These are phyloP conservation scores for Macrolepiota albuminosa DNA, from an alignment of 768 basidiomycete species.

Conservation along the genomic window DNA sequence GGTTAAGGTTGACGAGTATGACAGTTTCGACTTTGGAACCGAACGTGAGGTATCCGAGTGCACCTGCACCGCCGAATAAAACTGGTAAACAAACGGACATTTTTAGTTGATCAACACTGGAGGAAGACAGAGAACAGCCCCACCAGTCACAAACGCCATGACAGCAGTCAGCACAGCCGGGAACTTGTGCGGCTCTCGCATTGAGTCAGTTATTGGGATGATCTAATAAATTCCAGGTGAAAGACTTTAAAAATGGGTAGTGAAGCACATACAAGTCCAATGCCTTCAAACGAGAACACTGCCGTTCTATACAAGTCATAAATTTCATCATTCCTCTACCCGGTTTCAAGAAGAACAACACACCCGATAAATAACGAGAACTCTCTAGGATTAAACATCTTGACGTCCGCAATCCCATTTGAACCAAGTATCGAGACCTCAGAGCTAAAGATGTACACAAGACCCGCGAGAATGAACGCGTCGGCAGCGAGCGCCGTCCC, in stretches of 20 bases:
- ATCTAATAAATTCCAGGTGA: constrained; percentile 36
- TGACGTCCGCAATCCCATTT: constrained; percentile 72
- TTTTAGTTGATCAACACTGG: not conserved
- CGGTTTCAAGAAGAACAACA: constrained; percentile 19
- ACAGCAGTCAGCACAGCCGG: constrained; percentile 83
- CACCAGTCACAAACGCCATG: constrained; percentile 81
- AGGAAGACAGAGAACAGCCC: constrained; percentile 16
- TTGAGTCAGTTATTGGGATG: constrained; percentile 95
- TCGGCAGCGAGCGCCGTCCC: constrained; percentile 91
- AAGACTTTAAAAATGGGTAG: not conserved
- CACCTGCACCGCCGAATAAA: constrained; percentile 85
- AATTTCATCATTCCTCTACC: not conserved
- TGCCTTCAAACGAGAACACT: constrained; percentile 97
- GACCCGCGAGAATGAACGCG: constrained; percentile 87
- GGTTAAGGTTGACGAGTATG: constrained; percentile 89
- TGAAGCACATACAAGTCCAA: constrained; percentile 66
- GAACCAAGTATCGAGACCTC: constrained; percentile 67
- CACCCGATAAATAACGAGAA: constrained; percentile 93
- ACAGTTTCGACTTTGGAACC: constrained; percentile 88
- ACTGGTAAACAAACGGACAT: constrained; percentile 30
- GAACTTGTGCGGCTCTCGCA: constrained; percentile 94
- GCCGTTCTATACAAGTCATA: constrained; percentile 60
- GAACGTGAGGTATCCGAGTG: constrained; percentile 83
- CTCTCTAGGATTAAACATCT: constrained; percentile 83
- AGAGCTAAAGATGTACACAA: constrained; percentile 84